Base-by-base conservation (phyloP, 352 stramenopile species). In the Globisporangium nunn region DNA sequence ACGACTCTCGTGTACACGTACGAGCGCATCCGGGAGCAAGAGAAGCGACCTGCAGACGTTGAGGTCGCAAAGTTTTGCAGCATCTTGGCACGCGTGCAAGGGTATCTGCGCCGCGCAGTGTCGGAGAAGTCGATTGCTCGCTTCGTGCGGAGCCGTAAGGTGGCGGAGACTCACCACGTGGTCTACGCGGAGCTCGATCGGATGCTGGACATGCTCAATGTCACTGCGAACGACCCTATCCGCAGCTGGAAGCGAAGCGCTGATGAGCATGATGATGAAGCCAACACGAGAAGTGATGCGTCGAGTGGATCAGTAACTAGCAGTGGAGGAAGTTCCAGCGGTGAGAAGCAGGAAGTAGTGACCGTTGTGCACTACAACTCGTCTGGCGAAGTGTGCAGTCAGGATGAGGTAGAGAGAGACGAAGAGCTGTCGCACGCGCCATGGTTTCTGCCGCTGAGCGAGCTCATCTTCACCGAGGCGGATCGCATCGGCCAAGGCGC, bases 181-280 rank as follows among this genome's bases (percentile, higher is more conserved):
- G 33, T 62, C 10, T 62, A 56, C 56, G 23, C 18, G 0, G n/a
- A 62, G 15, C 40, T 62, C 10, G 56, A 56, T 29, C 49, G 33
- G 4, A 18, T 62, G 43, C 39, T 62, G 14, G 56, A 62, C 49
- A 18, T 46, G n/a, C n/a, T 62, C 6, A 17, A 29, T 11, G 40
- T 56, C 1, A 6, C 30, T 0, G 15, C 15, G 3, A n/a, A 3
- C 10, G 39, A 62, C 30, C 4, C 49, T 8, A 62, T 62, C 17
- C 56, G 44, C 15, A 47, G 41, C 41, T 47, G 41, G 41, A 47
- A 47, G 41, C 41, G 44, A 4, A 49, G 44, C 10, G 11, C 44
- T 0, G 44, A 30, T 1, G 6, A 49, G 44, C 0, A 4, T 6
- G 31, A 12, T 17, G 3, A 11, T 54, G 45, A 33, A 3, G n/a